Percentiles rank a stretch among this genome's conserved stretches.
Evolutionary conservation across 2,329 filamentous ascomycete genomes (phyloP).

Genomic region (Aspergillaceae sp.): DNA sequence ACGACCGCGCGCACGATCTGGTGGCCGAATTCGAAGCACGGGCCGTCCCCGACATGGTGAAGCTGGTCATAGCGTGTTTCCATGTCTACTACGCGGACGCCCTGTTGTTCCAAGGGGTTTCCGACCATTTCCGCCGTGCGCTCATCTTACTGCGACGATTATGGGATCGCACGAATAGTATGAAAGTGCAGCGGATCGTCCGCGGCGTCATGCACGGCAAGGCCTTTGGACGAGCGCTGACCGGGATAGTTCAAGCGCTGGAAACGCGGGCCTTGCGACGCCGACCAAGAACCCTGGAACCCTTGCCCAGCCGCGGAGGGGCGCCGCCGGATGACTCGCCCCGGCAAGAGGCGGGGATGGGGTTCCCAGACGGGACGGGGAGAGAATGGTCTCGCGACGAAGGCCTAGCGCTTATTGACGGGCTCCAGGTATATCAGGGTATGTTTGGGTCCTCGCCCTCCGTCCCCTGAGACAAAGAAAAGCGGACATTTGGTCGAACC

Average conservation of each 20-base stretch:
- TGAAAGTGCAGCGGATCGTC: constrained; percentile 5
- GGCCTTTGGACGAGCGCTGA: constrained; percentile 5
- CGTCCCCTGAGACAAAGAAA: too few species aligned
- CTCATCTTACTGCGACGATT: constrained; percentile 10
- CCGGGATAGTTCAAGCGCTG: constrained; percentile 7
- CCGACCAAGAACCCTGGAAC: too few species aligned
- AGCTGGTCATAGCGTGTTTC: constrained; percentile 12
- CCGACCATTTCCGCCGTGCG: constrained; percentile 10
- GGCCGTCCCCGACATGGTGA: constrained; percentile 11
- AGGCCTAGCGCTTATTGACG: constrained; percentile 15
- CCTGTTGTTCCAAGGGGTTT: constrained; percentile 7
- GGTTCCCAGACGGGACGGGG: not conserved
- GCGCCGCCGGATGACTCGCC: too few species aligned
- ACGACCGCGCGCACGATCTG: constrained; percentile 5
- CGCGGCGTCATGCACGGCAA: constrained; percentile 1
- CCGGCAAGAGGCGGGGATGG: not conserved
- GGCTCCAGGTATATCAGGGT: constrained; percentile 16
- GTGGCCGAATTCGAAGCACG: constrained; percentile 12
- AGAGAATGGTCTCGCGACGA: constrained; percentile 17
- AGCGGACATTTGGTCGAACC: too few species aligned
- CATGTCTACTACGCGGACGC: constrained; percentile 10
- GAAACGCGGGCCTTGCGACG: not conserved
- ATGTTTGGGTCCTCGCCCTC: too few species aligned
- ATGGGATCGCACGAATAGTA: constrained; percentile 8
- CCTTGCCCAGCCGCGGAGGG: too few species aligned